A percentile compares a stretch with the other conserved stretches of the same genome.
Conservation (phyloP, 768 basidiomycete species). For the Phaeotremella skinneri region DNA sequence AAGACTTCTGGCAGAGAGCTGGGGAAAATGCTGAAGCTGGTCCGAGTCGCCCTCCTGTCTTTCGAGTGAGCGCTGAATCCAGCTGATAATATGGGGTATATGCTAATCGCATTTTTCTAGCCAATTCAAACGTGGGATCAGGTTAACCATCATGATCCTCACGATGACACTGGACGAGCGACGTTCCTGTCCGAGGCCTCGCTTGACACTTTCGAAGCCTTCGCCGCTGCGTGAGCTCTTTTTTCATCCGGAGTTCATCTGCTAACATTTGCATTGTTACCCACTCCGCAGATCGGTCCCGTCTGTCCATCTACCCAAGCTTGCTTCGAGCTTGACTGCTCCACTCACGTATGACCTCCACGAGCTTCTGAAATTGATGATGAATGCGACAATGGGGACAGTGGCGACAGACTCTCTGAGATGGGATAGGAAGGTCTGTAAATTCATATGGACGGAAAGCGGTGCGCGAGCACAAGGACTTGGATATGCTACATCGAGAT, state of each 20-base stretch:
- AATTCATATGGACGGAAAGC: conserved; percentile 19
- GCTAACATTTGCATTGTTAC: background rate
- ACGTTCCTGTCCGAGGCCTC: conserved; percentile 15
- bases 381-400: conserved; percentile 36
- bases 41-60: conserved; percentile 10
- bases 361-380: conserved; percentile 20
- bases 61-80: too few species aligned
- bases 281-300: conserved; percentile 1
- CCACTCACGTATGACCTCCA: conserved; percentile 13
- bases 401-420: conserved; percentile 17
- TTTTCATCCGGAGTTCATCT: background rate
- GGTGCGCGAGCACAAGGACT: conserved; percentile 17
- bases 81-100: too few species aligned
- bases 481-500: conserved; percentile 14
- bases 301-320: background rate
- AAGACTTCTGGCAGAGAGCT: background rate
- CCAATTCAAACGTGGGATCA: conserved; percentile 26
- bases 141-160: background rate
- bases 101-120: too few species aligned
- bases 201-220: conserved; percentile 16
- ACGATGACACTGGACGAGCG: background rate
- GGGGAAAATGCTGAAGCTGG: background rate
- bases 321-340: background rate
- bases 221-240: conserved; percentile 14
- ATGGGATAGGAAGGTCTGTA: conserved; percentile 26